Conservation (phyloP, 768 basidiomycete genomes). For the Termitomyces sp. region DNA sequence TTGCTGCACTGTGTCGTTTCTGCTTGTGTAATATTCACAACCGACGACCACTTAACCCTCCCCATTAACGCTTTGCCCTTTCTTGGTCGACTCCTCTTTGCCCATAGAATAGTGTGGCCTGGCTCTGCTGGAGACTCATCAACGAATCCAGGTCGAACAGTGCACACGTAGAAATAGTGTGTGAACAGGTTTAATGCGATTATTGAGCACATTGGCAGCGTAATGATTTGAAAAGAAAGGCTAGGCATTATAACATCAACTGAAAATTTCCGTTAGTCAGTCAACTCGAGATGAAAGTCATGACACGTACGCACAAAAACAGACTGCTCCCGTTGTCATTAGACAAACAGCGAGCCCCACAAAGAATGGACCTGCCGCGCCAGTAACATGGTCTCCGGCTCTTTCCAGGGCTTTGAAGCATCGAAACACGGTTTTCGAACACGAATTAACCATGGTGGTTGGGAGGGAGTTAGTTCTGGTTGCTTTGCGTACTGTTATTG, state of each 20-base stretch:
- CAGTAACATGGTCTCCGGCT: conserved; percentile 73
- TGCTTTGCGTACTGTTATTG: background rate
- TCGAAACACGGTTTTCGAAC: background rate
- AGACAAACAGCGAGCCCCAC: conserved; percentile 74
- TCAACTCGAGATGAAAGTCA: background rate
- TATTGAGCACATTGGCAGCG: conserved; percentile 64
- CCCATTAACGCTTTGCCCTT: conserved; percentile 27
- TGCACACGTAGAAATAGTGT: conserved; percentile 86
- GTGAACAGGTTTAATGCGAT: conserved; percentile 69
- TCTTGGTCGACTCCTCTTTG: conserved; percentile 26
- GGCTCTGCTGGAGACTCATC: conserved; percentile 44
- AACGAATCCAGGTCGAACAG: conserved; percentile 73
- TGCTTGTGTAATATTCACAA: conserved; percentile 47
- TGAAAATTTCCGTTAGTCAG: conserved; percentile 21
- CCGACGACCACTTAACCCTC: conserved; percentile 45
- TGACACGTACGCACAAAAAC: conserved; percentile 64
- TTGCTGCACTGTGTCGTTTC: conserved; percentile 56
- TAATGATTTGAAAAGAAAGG: conserved; percentile 52
- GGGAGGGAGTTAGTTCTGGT: background rate
- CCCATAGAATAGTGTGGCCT: conserved; percentile 52
- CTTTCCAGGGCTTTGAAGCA: conserved; percentile 37
- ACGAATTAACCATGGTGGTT: background rate
- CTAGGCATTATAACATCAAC: conserved; percentile 75
- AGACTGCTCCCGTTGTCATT: conserved; percentile 59
- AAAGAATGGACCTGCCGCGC: conserved; percentile 89